Evolutionary conservation across 2,329 filamentous ascomycete genomes (phyloP), one percentile per base, ranked within the genome.

Genomic region (Penicillium concentricum): DNA sequence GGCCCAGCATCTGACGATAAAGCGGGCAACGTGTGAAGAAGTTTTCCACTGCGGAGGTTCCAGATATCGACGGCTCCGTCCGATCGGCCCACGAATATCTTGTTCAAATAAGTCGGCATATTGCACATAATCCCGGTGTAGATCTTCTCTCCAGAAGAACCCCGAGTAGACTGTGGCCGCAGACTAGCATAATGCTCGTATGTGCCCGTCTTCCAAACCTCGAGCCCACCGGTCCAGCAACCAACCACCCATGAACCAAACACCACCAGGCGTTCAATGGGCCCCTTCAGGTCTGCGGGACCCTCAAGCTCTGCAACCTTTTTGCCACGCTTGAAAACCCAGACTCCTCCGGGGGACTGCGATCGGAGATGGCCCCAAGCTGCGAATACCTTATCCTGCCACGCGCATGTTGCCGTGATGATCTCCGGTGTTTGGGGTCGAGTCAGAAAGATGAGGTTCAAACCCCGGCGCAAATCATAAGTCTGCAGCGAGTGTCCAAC

Each of bases 21-120:
- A 0, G 94, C 90, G 15, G 94, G 79, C 50, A 99, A 87, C 2
- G 92, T 95, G 74, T 97, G 95, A 28, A 99, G 85, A 52, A 97
- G 81, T 73, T 95, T 96, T 46, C 82, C 92, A 4, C 91, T 96
- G 71, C 89, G 95, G 59, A 99, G 80, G 70, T 99, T 99, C 93
- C 94, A 99, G 49, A 99, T 96, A 70, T 99, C 94, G 9, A 97
- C 87, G 73, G 87, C 89, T 7, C 94, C 94, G 72, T 99, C 92
- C 61, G 84, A 84, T 67, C 91, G 87, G 10, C 91, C 95, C 3
- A 91, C 89, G 63, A 97, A 91, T 43, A 99, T 84, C 76, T 99
- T 99, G 81, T 99, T 99, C 59, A 99, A 76, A 74, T 92, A 96
- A 0, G 94, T 97, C 1, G 93, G 92, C 88, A 97, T 91, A 67